Percentiles rank a stretch among this genome's conserved stretches.
phyloP scores from a whole-genome alignment of 2,329 filamentous ascomycete genomes.

The Graphium sp. region DNA sequence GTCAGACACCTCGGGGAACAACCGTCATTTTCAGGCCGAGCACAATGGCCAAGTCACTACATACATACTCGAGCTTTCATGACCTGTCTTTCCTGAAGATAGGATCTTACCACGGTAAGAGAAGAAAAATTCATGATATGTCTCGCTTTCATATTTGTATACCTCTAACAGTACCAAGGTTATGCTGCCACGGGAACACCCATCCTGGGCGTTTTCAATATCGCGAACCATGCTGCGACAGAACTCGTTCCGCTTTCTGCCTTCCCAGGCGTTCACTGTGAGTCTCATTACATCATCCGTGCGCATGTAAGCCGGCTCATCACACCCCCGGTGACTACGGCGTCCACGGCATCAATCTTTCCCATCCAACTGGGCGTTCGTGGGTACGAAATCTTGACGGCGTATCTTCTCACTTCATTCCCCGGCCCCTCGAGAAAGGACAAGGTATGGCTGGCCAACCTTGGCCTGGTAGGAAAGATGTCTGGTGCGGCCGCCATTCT shows the following conservation, averaged over 20 bases:
- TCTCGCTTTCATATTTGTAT: neutral
- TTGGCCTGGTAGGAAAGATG: slow-evolving; percentile 80
- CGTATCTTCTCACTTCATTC: slow-evolving; percentile 49
- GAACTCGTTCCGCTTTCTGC: slow-evolving; percentile 54
- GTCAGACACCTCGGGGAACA: slow-evolving; percentile 49
- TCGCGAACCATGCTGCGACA: slow-evolving; percentile 41
- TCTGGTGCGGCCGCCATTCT: slow-evolving; percentile 68
- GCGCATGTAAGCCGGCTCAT: slow-evolving; percentile 52
- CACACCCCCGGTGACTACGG: slow-evolving; percentile 29
- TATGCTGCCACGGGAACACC: slow-evolving; percentile 48
- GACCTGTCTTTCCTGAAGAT: slow-evolving; percentile 61
- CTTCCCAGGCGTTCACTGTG: slow-evolving; percentile 52
- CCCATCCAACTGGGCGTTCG: slow-evolving; percentile 43
- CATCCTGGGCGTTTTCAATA: slow-evolving; percentile 76
- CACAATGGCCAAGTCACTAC: slow-evolving; percentile 52
- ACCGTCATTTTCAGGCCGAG: slow-evolving; percentile 72
- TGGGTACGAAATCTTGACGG: slow-evolving; percentile 70
- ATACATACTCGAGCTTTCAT: slow-evolving; percentile 61
- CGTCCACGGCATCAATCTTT: slow-evolving; percentile 32
- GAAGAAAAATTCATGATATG: neutral
- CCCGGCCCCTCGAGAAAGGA: slow-evolving; percentile 18
- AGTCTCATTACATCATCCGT: slow-evolving; percentile 55
- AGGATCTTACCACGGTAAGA: slow-evolving; percentile 55
- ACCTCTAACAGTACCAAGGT: slow-evolving; percentile 16
- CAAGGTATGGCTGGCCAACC: slow-evolving; percentile 40